Base-by-base conservation (phyloP, 176 grass and related monocot genomes). In the Thalia dealbata region DNA sequence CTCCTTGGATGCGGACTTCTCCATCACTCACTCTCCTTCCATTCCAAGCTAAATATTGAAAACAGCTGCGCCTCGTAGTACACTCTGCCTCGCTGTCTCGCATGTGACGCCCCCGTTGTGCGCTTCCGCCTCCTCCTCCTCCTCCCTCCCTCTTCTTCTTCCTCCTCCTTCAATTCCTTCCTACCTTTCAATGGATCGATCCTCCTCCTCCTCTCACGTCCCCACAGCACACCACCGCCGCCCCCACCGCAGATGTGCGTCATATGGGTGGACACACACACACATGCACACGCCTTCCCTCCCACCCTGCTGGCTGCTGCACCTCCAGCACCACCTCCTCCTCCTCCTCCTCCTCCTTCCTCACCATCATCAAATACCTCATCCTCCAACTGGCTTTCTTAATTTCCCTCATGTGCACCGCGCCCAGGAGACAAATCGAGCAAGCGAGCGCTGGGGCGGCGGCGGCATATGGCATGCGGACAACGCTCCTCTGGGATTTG, bases 41-140 rank as follows among this genome's bases (percentile, higher is more conserved):
- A 9, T 5, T 0, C 28, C 32, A 43, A 68, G 32, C 32, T 38
- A 38, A 1, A 68, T 68, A 42, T 43, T 43, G 65, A 43, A 69
- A 74, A n/a, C 65, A 52, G 82, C 29, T 75, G 26, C 50, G 58
- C 69, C 21, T 48, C 4, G 69, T 48, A 15, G 50, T 74, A 75
- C 73, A 51, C 14, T 21, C 30, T 48, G 84, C 84, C 81, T 86
- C 81, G 86, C 89, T 92, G 89, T 84, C 81, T 79, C 74, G 69
- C 89, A 92, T 86, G 86, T 81, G 86, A n/a, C n/a, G 86, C 81
- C 64, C 27, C 75, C 30, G 22, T 84, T 72, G 52, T 73, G 61
- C 54, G 30, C 50, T 43, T 22, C 42, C 78, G 63, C 7, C 77
- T 29, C 27, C 65, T 13, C 48, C 12, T 22, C n/a, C n/a, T n/a